phyloP scores from a whole-genome alignment of 2,329 filamentous ascomycete genomes.

The Aspergillus felis region DNA sequence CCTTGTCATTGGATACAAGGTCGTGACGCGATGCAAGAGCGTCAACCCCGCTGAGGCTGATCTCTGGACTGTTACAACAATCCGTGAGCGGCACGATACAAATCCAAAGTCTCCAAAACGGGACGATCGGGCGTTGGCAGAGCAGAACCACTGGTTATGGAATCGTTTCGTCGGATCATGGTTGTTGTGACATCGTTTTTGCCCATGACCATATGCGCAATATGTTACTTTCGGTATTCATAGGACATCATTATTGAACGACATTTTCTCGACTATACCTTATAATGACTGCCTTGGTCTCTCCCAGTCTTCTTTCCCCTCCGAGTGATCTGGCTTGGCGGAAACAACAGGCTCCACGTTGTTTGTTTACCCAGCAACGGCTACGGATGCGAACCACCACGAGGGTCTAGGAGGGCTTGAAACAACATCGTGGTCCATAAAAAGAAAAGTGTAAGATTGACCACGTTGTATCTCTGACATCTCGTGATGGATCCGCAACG shows the following conservation, averaged over 20 bases:
- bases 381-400: background rate
- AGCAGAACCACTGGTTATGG: background rate
- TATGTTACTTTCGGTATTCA: background rate
- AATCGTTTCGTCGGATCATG: slow-evolving; percentile 5
- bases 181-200: slow-evolving; percentile 4
- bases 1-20: slow-evolving; percentile 65
- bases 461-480: background rate
- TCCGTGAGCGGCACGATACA: slow-evolving; percentile 66
- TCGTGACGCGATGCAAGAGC: slow-evolving; percentile 50
- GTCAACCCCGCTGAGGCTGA: slow-evolving; percentile 58
- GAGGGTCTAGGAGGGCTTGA: background rate
- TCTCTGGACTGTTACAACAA: slow-evolving; percentile 65
- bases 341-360: background rate
- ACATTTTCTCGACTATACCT: background rate
- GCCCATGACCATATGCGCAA: background rate
- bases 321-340: background rate
- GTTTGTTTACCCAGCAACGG: background rate
- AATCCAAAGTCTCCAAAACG: background rate
- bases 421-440: background rate
- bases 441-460: background rate
- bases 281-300: background rate
- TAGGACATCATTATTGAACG: background rate
- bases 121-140: background rate
- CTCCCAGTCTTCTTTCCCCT: background rate
- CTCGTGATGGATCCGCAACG: background rate